These are phyloP conservation scores for Ceratocystis huliohia DNA, from an alignment of 2,329 filamentous ascomycete species.

Conservation along the genomic window DNA sequence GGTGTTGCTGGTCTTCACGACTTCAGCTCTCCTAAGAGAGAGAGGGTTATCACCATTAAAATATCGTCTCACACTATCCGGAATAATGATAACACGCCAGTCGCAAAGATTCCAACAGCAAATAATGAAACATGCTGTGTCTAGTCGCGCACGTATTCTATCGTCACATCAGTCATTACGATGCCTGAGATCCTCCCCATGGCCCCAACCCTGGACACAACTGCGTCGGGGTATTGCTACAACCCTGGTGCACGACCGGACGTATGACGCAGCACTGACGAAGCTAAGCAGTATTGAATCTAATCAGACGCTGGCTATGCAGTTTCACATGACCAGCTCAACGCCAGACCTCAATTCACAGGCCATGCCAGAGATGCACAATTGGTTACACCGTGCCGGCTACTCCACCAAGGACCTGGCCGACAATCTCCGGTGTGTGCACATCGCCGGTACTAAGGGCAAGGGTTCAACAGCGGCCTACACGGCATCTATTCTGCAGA, in stretches of 20 bases:
- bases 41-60: neutral
- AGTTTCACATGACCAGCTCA: conserved; percentile 32
- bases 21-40: neutral
- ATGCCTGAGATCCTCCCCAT: neutral
- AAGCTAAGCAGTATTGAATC: conserved; percentile 67
- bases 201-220: neutral
- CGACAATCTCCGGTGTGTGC: conserved; percentile 43
- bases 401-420: conserved; percentile 44
- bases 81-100: conserved; percentile 2
- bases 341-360: conserved; percentile 46
- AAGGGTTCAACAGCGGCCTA: conserved; percentile 85
- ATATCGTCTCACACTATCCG: neutral
- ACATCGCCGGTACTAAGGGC: conserved; percentile 87
- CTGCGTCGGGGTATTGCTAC: neutral
- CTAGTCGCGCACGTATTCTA: neutral
- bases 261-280: conserved; percentile 54
- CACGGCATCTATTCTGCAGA: conserved; percentile 61
- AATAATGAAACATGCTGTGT: neutral
- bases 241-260: conserved; percentile 24
- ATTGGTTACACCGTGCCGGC: conserved; percentile 63
- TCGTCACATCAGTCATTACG: neutral
- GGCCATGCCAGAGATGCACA: conserved; percentile 70
- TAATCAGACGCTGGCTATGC: conserved; percentile 53
- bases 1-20: neutral
- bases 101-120: neutral